Evolutionary conservation across 352 stramenopile genomes (phyloP), one percentile per base, ranked within the genome.

Genomic region (Phytophthora syringae): DNA sequence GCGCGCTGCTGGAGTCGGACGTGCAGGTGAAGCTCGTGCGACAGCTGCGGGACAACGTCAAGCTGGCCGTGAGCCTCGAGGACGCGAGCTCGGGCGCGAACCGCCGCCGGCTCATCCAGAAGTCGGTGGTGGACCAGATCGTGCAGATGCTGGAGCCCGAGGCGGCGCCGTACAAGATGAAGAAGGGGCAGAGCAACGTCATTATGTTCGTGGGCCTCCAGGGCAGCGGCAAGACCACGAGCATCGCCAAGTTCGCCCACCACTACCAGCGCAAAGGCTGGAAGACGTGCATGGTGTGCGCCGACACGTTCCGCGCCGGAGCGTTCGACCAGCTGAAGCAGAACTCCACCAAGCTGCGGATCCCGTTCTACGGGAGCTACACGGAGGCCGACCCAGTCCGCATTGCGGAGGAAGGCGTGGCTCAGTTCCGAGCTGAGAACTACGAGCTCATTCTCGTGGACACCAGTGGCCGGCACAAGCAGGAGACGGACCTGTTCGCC

Each of bases 381-480:
- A 99, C 95, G 9, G 97, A 99, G 74, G 97, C 97, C 20, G 98
- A 99, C 82, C 97, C 97, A 0, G 97, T 99, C 20, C 81, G 90
- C 22, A 99, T 99, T 63, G 98, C 97, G 4, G 90, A 98, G 71
- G 94, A 99, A 79, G 98, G 98, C 60, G 97, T 99, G 27, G 84
- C 92, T 49, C 95, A 99, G 66, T 99, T 99, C 77, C 74, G 89
- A 22, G 83, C 90, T 13, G 97, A 99, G 71, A 93, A 97, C 51
- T 99, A 99, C 77, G 98, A 99, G 76, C 81, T 99, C 9, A 99
- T 99, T 64, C 97, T 99, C 52, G 97, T 99, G 16, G 98, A 99
- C 85, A 99, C 97, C 0, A 98, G 92, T 67, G 98, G 98, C 67
- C 88, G 98, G 30, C 98, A 99, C 85, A 97, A 98, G 70, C 98